Conservation (phyloP, 2,329 filamentous ascomycete species). For the Knoxdaviesia capensis region DNA sequence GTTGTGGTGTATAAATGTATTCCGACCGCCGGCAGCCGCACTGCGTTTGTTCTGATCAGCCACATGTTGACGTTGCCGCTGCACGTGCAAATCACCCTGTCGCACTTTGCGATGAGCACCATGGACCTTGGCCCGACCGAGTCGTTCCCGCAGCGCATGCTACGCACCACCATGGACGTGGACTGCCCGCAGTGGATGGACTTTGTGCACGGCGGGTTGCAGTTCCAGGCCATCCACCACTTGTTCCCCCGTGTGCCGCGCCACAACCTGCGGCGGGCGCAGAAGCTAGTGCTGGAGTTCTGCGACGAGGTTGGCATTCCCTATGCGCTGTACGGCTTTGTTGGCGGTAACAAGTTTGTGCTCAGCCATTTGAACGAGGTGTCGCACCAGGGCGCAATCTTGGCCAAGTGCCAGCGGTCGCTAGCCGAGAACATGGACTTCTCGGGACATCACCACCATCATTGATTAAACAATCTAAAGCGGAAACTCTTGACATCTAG, state of each 20-base stretch:
- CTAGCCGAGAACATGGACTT: conserved; percentile 15
- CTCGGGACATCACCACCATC: conserved; percentile 10
- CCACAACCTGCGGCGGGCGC: conserved; percentile 60
- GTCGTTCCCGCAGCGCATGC: conserved; percentile 77
- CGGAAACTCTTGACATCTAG: neutral
- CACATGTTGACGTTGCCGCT: conserved; percentile 66
- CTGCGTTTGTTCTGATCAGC: conserved; percentile 59
- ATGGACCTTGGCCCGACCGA: conserved; percentile 66
- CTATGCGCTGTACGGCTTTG: conserved; percentile 72
- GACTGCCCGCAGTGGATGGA: conserved; percentile 78
- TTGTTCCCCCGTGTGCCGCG: conserved; percentile 67
- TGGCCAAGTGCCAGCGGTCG: conserved; percentile 48
- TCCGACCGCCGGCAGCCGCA: conserved; percentile 45
- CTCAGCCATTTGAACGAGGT: conserved; percentile 60
- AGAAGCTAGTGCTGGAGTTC: conserved; percentile 61
- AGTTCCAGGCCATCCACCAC: conserved; percentile 81
- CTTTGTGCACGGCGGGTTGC: conserved; percentile 72
- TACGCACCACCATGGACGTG: conserved; percentile 85
- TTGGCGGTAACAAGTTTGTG: conserved; percentile 65
- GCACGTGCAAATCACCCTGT: conserved; percentile 79
- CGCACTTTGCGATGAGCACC: conserved; percentile 87
- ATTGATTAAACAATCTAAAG: conserved; percentile 1
- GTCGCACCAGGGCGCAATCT: conserved; percentile 55
- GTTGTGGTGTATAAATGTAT: conserved; percentile 54
- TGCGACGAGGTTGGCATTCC: conserved; percentile 67